Percentiles rank a stretch among this genome's conserved stretches.
Conservation (phyloP, 2,329 filamentous ascomycete genomes). For the Podosphaera leucotricha region DNA sequence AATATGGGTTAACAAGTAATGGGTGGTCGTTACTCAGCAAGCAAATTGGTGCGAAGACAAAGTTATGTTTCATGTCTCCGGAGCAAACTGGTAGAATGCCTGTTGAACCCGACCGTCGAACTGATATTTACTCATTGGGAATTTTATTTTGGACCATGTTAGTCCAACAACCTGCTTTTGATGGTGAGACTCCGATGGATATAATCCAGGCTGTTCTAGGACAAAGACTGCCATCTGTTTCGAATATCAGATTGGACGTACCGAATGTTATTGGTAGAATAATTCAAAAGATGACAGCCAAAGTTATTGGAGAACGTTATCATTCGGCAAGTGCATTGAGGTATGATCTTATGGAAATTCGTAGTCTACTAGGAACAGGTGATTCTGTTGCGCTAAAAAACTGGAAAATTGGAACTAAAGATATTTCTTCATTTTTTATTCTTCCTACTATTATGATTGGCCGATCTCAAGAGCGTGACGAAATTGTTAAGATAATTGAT, state of each 20-base stretch:
- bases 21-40: constrained; percentile 70
- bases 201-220: constrained; percentile 78
- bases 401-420: constrained; percentile 55
- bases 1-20: constrained; percentile 64
- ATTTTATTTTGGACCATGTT: constrained; percentile 73
- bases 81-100: constrained; percentile 89
- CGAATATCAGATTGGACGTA: constrained; percentile 55
- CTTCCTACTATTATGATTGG: constrained; percentile 69
- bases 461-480: constrained; percentile 44
- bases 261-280: constrained; percentile 63
- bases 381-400: constrained; percentile 45
- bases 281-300: constrained; percentile 79
- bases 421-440: constrained; percentile 80
- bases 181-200: constrained; percentile 58
- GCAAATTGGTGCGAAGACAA: constrained; percentile 67
- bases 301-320: constrained; percentile 68
- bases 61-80: constrained; percentile 75
- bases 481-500: constrained; percentile 52
- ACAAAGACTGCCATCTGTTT: constrained; percentile 53
- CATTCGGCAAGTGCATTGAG: constrained; percentile 72
- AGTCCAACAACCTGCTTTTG: constrained; percentile 57
- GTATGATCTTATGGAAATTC: constrained; percentile 52
- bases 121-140: constrained; percentile 81
- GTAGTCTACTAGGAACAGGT: constrained; percentile 50
- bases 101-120: constrained; percentile 72